Base-by-base conservation (phyloP, 768 basidiomycete species). In the Trametes cubensis region DNA sequence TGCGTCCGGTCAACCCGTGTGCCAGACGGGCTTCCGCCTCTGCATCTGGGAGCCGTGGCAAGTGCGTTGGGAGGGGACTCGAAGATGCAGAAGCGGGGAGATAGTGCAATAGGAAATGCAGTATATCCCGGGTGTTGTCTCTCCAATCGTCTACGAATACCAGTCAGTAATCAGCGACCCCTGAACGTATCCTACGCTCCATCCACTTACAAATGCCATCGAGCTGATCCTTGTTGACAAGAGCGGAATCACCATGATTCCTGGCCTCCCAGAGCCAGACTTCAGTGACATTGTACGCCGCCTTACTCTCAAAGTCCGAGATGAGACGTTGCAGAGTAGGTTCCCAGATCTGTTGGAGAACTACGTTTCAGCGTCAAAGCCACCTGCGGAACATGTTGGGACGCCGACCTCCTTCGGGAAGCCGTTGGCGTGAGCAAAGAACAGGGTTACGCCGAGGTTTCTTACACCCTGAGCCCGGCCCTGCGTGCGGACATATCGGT, bases 351-450 rank as follows among this genome's bases (percentile, higher is more conserved):
- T 95, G 67, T 6, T n/a, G n/a, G n/a, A n/a, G 13, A 23, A 47
- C 4, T 13, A 4, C 34, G 34, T 11, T 8, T 23, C 4, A 47
- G 20, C 20, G 23, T 47, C 46, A 25, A 11, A 14, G 11, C 5
- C 10, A 7, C 46, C 23, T 14, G n/a, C 46, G 23, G 20, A 25
- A 7, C 46, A 47, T 7, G 20, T 6, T 47, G 4, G 3, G n/a
- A 28, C 20, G 51, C 44, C 50, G 55, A 86, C 91, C 85, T 95
- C 93, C 72, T 95, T 95, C 49, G 84, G 85, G 67, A 95, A 89
- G 1, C 95, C 94, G 73, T 92, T 95, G 2, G 92, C 92, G 71
- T 95, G 94, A 4, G 85, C 83, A 49, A 91, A 78, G 64, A 95
- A 82, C 54, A 95, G 73, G 0, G 92, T 95, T 11, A 90, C 54